A percentile compares a stretch with the other conserved stretches of the same genome.
These are phyloP conservation scores for Pythium pectinolyticum DNA, from an alignment of 352 stramenopile genomes.

Conservation along the genomic window DNA sequence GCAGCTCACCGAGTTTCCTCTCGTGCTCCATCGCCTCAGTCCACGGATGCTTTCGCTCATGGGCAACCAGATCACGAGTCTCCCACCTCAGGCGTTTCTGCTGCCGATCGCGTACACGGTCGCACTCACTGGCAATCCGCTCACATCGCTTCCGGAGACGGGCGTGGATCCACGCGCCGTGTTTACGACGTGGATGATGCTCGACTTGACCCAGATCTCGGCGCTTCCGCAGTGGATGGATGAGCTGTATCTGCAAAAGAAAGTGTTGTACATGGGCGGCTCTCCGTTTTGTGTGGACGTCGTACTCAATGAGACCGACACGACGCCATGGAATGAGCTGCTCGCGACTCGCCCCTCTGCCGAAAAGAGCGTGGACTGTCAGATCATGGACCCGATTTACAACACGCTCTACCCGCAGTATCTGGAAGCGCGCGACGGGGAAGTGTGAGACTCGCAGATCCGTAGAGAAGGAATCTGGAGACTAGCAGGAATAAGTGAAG, in stretches of 20 bases:
- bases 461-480: too few species aligned
- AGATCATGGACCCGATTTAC: not conserved
- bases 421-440: not conserved
- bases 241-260: conserved; percentile 4
- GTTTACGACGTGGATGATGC: conserved; percentile 1
- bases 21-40: not conserved
- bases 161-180: not conserved
- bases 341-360: not conserved
- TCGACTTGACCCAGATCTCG: conserved; percentile 9
- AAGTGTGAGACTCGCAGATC: too few species aligned
- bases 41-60: conserved; percentile 14
- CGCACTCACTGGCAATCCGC: conserved; percentile 7
- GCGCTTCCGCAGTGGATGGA: conserved; percentile 20
- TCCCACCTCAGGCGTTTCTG: conserved; percentile 1
- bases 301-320: conserved; percentile 8
- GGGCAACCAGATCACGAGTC: conserved; percentile 4
- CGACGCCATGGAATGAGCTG: not conserved
- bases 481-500: too few species aligned
- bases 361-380: not conserved
- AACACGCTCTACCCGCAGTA: not conserved
- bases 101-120: conserved; percentile 3
- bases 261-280: conserved; percentile 6
- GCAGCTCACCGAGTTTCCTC: conserved; percentile 7
- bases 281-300: conserved; percentile 14
- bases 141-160: conserved; percentile 3